These are phyloP conservation scores for Elsinoe australis DNA, from an alignment of 2,329 filamentous ascomycete species.

Conservation along the genomic window DNA sequence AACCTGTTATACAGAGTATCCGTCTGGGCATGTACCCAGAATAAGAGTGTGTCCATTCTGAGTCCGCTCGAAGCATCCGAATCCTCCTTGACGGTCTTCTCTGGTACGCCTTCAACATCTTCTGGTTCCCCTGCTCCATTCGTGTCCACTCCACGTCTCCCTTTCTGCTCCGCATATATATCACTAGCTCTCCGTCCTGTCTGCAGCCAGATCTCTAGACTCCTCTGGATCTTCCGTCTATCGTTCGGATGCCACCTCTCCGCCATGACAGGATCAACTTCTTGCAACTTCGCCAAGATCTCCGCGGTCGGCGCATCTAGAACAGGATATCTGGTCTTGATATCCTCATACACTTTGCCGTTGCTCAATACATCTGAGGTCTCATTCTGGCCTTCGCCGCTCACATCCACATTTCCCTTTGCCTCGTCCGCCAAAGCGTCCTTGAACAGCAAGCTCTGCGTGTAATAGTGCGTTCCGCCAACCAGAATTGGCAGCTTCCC, in stretches of 20 bases:
- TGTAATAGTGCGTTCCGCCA: conserved; percentile 93
- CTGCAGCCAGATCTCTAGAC: conserved; percentile 79
- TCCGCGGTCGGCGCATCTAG: conserved; percentile 62
- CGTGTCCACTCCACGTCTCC: conserved; percentile 1
- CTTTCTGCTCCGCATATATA: conserved; percentile 69
- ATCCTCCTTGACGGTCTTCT: neutral
- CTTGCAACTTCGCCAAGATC: conserved; percentile 63
- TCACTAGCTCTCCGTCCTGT: conserved; percentile 78
- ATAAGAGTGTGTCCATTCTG: conserved; percentile 55
- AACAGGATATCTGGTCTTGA: conserved; percentile 52
- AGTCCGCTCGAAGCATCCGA: conserved; percentile 18
- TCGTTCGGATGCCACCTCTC: conserved; percentile 91
- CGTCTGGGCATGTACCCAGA: conserved; percentile 78
- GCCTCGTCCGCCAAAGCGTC: conserved; percentile 62
- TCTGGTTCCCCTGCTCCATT: conserved; percentile 18
- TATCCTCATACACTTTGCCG: conserved; percentile 17
- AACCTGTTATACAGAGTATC: conserved; percentile 62
- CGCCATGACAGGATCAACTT: conserved; percentile 85
- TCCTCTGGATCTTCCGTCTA: conserved; percentile 77
- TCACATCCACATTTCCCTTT: no score
- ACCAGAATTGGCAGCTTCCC: conserved; percentile 83
- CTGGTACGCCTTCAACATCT: no score
- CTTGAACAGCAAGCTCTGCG: conserved; percentile 77
- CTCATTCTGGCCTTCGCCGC: no score
- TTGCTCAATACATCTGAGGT: no score